Conservation (phyloP, 1,284 basidiomycete species). For the Wallemia mellicola region DNA sequence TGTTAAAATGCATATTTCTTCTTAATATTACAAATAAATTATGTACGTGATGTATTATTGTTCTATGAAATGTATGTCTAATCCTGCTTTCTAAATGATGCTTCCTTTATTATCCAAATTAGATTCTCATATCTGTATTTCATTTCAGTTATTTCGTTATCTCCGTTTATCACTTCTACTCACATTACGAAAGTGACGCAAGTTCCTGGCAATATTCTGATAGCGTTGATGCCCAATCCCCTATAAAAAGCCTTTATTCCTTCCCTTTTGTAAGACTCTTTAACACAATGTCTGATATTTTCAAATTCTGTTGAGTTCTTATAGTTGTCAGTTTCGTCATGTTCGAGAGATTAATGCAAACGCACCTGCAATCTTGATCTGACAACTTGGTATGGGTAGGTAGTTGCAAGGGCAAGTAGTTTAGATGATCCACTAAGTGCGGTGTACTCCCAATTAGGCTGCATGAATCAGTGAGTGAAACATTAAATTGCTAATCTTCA, state of each 20-base stretch:
- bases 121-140: conserved; percentile 1
- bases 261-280: conserved; percentile 47
- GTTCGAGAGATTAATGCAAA: not conserved
- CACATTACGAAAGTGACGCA: conserved; percentile 17
- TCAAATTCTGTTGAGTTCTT: not conserved
- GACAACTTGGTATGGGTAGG: conserved; percentile 94
- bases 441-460: conserved; percentile 81
- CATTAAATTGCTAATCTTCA: conserved; percentile 6
- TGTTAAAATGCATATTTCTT: not conserved
- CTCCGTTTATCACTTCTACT: conserved; percentile 3
- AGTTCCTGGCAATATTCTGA: conserved; percentile 14
- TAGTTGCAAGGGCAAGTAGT: conserved; percentile 47
- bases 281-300: conserved; percentile 11
- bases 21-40: too few relatives aligned
- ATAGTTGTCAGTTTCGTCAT: not conserved
- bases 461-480: conserved; percentile 1
- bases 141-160: not conserved
- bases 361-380: conserved; percentile 67
- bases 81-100: not conserved
- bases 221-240: conserved; percentile 21
- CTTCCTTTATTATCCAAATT: not conserved
- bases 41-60: too few relatives aligned
- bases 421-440: conserved; percentile 76
- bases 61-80: not conserved
- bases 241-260: conserved; percentile 89